Evolutionary conservation across 208 protist species (phyloP).

Genomic region (Angomonas desouzai): DNA sequence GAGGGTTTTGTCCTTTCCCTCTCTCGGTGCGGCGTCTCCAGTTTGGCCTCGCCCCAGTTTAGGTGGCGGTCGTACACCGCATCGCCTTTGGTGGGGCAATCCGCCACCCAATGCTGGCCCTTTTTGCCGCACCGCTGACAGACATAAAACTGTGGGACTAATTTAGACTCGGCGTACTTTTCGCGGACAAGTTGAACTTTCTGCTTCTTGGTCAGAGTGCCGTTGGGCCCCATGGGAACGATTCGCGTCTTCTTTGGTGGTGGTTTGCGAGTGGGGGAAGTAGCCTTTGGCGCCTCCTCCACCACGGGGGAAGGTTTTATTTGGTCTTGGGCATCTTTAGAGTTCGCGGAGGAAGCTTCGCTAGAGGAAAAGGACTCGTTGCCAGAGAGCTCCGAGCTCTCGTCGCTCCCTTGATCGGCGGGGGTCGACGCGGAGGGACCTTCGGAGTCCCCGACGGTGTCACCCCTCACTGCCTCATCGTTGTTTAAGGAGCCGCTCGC

Average conservation of each 20-base stretch:
- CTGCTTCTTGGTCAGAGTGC: conserved; percentile 56
- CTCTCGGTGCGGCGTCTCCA: conserved; percentile 15
- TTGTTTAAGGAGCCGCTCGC: conserved; percentile 29
- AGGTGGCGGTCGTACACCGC: conserved; percentile 54
- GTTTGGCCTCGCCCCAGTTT: conserved; percentile 70
- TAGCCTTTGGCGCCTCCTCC: background rate
- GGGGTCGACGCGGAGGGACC: background rate
- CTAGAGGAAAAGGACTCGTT: background rate
- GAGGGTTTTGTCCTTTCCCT: conserved; percentile 1
- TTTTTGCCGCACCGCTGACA: conserved; percentile 78
- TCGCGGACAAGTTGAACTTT: conserved; percentile 69
- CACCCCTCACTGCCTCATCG: conserved; percentile 1
- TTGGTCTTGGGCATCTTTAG: background rate
- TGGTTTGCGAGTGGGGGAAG: background rate
- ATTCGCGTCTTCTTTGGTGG: conserved; percentile 27
- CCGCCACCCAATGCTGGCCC: conserved; percentile 66
- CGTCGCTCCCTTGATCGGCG: background rate
- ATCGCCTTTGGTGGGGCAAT: conserved; percentile 69
- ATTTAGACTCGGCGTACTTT: conserved; percentile 44
- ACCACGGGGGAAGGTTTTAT: background rate
- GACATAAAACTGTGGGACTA: conserved; percentile 76
- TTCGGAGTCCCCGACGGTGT: background rate
- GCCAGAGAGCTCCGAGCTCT: background rate
- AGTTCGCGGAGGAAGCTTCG: background rate
- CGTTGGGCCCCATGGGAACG: conserved; percentile 62